Percentiles rank a stretch among this genome's conserved stretches.
Evolutionary conservation across 495 filamentous ascomycete species (phyloP).

Genomic region (Hypoxylon fragiforme): DNA sequence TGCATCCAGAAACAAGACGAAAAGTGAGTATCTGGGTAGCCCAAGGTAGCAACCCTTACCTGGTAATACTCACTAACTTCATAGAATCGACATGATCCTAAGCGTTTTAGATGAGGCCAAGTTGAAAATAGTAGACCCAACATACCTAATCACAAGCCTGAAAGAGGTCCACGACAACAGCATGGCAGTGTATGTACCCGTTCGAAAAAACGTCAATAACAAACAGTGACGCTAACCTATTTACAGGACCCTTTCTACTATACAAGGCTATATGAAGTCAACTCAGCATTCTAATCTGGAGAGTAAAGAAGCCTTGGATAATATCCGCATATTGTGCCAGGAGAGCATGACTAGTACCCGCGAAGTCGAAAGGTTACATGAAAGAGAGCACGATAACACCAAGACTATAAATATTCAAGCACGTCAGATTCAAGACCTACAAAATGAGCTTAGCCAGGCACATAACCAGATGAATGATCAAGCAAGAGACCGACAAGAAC

Average conservation of each 20-base stretch:
- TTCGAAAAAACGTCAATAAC: not conserved
- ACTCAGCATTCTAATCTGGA: not conserved
- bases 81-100: slow-evolving; percentile 26
- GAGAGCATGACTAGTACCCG: not conserved
- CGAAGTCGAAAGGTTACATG: slow-evolving; percentile 24
- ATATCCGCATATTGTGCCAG: slow-evolving; percentile 18
- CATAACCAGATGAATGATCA: slow-evolving; percentile 16
- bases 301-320: slow-evolving; percentile 7
- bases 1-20: slow-evolving; percentile 25
- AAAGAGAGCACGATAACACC: slow-evolving; percentile 8
- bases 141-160: slow-evolving; percentile 15
- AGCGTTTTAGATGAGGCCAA: slow-evolving; percentile 12
- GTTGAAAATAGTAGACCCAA: slow-evolving; percentile 4
- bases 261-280: slow-evolving; percentile 3
- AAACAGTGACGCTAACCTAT: not conserved
- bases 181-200: slow-evolving; percentile 18
- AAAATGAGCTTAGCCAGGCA: slow-evolving; percentile 30
- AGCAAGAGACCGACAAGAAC: slow-evolving; percentile 14
- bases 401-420: slow-evolving; percentile 17
- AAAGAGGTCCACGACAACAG: slow-evolving; percentile 15
- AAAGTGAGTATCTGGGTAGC: slow-evolving; percentile 29
- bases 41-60: not conserved
- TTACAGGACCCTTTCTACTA: slow-evolving; percentile 9
- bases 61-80: slow-evolving; percentile 19
- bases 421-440: slow-evolving; percentile 24